Percentiles rank a stretch among this genome's conserved stretches.
Conservation (phyloP, 2,329 filamentous ascomycete species). For the Penicillium sp. region DNA sequence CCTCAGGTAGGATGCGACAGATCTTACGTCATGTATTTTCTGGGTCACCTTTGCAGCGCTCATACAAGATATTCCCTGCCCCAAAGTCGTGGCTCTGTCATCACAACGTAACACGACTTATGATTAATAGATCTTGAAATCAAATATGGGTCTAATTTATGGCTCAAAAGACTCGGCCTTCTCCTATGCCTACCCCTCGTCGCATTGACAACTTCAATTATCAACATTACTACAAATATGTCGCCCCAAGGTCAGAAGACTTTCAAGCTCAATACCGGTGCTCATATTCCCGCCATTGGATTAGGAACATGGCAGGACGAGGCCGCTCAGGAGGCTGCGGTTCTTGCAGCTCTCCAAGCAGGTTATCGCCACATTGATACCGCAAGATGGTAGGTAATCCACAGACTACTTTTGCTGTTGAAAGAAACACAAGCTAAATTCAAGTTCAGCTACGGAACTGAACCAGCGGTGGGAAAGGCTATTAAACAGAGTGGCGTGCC, state of each 20-base stretch:
- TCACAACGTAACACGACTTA: not conserved
- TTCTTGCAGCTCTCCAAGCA: slow-evolving; percentile 19
- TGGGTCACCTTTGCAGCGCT: not conserved
- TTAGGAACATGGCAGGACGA: not conserved
- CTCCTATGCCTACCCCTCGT: not conserved
- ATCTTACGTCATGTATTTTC: not conserved
- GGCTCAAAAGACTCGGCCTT: not conserved
- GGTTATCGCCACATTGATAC: not conserved
- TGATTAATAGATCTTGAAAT: not conserved
- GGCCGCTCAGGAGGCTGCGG: slow-evolving; percentile 16
- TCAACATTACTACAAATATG: slow-evolving; percentile 22
- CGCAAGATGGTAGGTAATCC: slow-evolving; percentile 31
- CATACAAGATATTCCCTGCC: not conserved
- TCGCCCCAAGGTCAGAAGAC: slow-evolving; percentile 32
- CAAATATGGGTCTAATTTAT: not conserved
- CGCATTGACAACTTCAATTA: not conserved
- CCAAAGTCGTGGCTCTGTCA: not conserved
- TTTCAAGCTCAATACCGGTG: slow-evolving; percentile 47
- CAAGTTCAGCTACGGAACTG: slow-evolving; percentile 54
- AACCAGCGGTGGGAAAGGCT: slow-evolving; percentile 61
- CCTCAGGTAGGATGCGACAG: not conserved
- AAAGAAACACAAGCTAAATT: slow-evolving; percentile 10
- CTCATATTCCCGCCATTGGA: slow-evolving; percentile 43
- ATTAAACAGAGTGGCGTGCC: slow-evolving; percentile 63
- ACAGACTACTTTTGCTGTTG: not conserved